A percentile compares a stretch with the other conserved stretches of the same genome.
These are phyloP conservation scores for Blastocystis sp. DNA, from an alignment of 352 stramenopile genomes.

Conservation along the genomic window DNA sequence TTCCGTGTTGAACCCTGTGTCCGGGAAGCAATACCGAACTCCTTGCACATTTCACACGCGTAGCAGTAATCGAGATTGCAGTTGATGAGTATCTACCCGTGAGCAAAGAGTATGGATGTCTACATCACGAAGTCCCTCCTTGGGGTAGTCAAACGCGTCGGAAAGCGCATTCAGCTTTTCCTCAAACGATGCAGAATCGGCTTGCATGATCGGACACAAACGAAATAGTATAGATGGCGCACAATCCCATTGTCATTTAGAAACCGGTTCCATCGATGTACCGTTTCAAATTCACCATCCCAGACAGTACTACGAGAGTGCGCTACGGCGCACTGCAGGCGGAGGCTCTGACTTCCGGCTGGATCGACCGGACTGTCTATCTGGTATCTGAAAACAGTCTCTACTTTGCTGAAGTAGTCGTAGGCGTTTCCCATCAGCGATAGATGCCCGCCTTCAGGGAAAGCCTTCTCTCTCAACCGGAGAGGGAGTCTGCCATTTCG, in stretches of 20 bases:
- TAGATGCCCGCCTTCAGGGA: conserved; percentile 47
- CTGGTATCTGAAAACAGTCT: conserved; percentile 34
- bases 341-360: not conserved
- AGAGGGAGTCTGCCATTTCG: conserved; percentile 25
- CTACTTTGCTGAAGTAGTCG: not conserved
- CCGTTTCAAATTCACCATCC: conserved; percentile 28
- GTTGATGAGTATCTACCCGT: conserved; percentile 51
- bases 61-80: conserved; percentile 38
- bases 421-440: not conserved
- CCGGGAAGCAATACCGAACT: conserved; percentile 13
- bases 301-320: not conserved
- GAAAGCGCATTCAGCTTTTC: not conserved
- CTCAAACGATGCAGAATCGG: not conserved
- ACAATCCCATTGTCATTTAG: not conserved
- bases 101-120: not conserved
- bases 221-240: not conserved
- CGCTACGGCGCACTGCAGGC: conserved; percentile 24
- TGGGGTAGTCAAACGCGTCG: conserved; percentile 12
- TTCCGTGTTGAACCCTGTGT: not conserved
- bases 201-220: not conserved
- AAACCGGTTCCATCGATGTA: not conserved
- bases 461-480: not conserved
- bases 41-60: conserved; percentile 33
- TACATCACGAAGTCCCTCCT: conserved; percentile 60
- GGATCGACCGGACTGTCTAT: not conserved